Evolutionary conservation across 1,139 yeast genomes (phyloP).

Genomic region (Blastobotrys persicus): DNA sequence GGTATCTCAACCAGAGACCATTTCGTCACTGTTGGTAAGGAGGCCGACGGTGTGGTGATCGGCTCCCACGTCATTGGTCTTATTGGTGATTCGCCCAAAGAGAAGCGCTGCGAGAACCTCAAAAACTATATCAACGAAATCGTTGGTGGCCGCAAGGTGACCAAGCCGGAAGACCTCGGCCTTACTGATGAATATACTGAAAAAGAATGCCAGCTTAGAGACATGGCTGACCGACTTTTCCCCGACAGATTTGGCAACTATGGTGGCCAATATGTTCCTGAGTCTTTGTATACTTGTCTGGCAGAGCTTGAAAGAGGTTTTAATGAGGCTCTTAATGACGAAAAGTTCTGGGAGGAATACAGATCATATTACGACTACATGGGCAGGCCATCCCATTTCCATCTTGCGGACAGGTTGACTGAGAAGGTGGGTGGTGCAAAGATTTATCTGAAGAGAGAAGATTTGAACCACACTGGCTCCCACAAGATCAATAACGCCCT

Average conservation of each 20-base stretch:
- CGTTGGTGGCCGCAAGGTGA: slow-evolving; percentile 55
- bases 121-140: slow-evolving; percentile 66
- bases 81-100: slow-evolving; percentile 61
- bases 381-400: slow-evolving; percentile 94
- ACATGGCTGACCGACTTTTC: slow-evolving; percentile 26
- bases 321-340: slow-evolving; percentile 84
- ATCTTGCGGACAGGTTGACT: slow-evolving; percentile 83
- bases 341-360: slow-evolving; percentile 90
- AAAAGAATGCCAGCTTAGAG: slow-evolving; percentile 28
- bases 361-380: slow-evolving; percentile 78
- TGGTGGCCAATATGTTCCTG: slow-evolving; percentile 99
- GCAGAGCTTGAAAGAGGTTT: slow-evolving; percentile 85
- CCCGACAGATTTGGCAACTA: slow-evolving; percentile 73
- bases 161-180: slow-evolving; percentile 15
- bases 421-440: slow-evolving; percentile 95
- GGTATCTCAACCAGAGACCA: slow-evolving; percentile 96
- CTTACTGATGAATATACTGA: slow-evolving; percentile 28
- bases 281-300: slow-evolving; percentile 87
- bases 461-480: slow-evolving; percentile 95
- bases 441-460: slow-evolving; percentile 98
- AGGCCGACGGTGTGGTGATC: slow-evolving; percentile 90
- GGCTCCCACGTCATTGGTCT: slow-evolving; percentile 81
- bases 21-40: slow-evolving; percentile 69
- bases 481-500: slow-evolving; percentile 96
- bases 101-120: slow-evolving; percentile 58